Conservation (phyloP, 768 basidiomycete species). For the Termitomyces sp. region DNA sequence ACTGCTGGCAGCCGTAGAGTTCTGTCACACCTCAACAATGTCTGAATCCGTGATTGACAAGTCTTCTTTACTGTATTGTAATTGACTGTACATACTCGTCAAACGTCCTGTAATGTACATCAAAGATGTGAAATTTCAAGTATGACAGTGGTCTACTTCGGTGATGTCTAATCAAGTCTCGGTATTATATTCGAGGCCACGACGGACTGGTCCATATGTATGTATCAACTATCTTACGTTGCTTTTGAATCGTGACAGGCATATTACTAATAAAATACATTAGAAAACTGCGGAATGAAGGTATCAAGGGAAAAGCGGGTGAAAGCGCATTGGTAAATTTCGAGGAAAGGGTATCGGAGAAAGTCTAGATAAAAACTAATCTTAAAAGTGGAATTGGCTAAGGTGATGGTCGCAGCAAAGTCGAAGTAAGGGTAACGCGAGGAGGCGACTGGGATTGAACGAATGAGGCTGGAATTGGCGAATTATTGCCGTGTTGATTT, state of each 20-base stretch:
- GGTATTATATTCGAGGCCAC: too few species aligned
- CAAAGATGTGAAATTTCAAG: too few species aligned
- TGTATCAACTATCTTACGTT: not conserved
- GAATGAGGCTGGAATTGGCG: slow-evolving; percentile 39
- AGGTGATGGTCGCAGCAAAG: slow-evolving; percentile 17
- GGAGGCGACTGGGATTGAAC: slow-evolving; percentile 40
- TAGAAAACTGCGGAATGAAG: not conserved
- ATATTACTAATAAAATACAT: not conserved
- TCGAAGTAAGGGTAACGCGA: slow-evolving; percentile 40
- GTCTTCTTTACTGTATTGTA: too few species aligned
- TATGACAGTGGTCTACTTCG: too few species aligned
- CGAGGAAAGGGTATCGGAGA: slow-evolving; percentile 12
- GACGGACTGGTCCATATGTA: not conserved
- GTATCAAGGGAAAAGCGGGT: not conserved
- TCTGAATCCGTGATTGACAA: too few species aligned
- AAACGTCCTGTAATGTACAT: too few species aligned
- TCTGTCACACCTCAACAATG: too few species aligned
- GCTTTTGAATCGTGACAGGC: not conserved
- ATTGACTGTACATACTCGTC: too few species aligned
- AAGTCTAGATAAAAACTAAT: slow-evolving; percentile 37
- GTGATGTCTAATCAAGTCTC: too few species aligned
- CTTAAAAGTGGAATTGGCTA: slow-evolving; percentile 28
- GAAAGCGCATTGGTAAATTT: not conserved
- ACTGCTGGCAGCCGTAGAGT: too few species aligned
- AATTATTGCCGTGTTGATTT: slow-evolving; percentile 14